Evolutionary conservation across 345 rosid species (phyloP), one percentile per base, ranked within the genome.

Genomic region (Brassica cretica): DNA sequence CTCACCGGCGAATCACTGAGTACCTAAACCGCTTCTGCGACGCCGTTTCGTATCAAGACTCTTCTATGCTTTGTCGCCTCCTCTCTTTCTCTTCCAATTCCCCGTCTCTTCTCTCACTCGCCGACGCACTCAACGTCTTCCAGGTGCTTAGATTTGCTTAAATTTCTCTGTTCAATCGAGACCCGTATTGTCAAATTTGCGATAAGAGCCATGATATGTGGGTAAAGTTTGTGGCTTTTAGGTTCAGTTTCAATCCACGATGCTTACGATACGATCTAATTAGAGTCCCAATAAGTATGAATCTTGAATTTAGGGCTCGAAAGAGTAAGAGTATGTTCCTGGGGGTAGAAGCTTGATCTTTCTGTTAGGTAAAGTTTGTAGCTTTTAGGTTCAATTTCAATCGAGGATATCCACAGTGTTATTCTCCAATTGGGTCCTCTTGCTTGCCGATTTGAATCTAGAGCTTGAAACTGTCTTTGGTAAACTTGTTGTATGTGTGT

Each of bases 1-100:
- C 95, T 0, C 97, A 92, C 86, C 61, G 97, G 58, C 74, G 97
- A 75, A 89, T 92, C 83, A 89, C 88, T 8, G 98, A 94, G 44
- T 92, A 89, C 82, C 86, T 91, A 9, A 87, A 84, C 76, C 83
- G 89, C 15, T 94, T 92, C 87, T 83, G 85, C 80, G 94, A 91
- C 81, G 84, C 93, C 83, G 88, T 92, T 74, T 80, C 75, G 8
- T 76, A 78, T 29, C 98, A 94, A 76, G 96, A 92, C 85, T 90
- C 84, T 15, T 81, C 86, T 55, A 83, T 92, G 35, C 89, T 94
- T 56, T 79, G 83, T 27, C 85, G 71, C n/a, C 93, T 94, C 75
- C 82, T 94, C 71, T 82, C 88, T 55, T 62, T 90, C 85, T 88
- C 98, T 82, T 90, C 90, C 77, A 85, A 85, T 83, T 84, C 96